These are phyloP conservation scores for Suillus fuscotomentosus DNA, from an alignment of 768 basidiomycete genomes.

Conservation along the genomic window DNA sequence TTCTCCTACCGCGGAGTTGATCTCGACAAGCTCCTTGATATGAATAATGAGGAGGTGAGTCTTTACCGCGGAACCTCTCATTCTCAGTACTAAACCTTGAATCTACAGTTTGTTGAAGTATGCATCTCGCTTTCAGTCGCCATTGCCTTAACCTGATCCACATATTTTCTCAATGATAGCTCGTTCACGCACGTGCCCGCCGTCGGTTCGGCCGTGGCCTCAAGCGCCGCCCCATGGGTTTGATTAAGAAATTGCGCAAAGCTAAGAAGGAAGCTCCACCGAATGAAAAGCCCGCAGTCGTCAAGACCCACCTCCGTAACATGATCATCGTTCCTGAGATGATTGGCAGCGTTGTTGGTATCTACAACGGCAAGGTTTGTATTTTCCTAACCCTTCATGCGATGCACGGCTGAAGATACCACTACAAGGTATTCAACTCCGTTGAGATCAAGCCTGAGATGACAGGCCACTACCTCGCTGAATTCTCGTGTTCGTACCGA, in stretches of 20 bases:
- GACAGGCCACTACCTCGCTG: constrained; percentile 99
- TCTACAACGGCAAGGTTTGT: constrained; percentile 95
- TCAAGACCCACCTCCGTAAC: constrained; percentile 98
- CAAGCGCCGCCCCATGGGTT: constrained; percentile 96
- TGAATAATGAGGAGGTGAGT: constrained; percentile 92
- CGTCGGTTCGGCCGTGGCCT: constrained; percentile 98
- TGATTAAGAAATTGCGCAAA: constrained; percentile 99
- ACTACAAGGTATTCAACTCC: constrained; percentile 78
- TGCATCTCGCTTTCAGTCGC: constrained; percentile 23
- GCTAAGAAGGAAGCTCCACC: constrained; percentile 99
- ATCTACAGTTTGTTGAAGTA: constrained; percentile 74
- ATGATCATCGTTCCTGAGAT: constrained; percentile 99
- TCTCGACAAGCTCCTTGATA: constrained; percentile 96
- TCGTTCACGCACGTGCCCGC: constrained; percentile 98
- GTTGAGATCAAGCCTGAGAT: constrained; percentile 99
- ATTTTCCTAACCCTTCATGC: background rate
- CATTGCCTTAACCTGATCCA: constrained; percentile 5
- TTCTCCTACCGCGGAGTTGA: constrained; percentile 98
- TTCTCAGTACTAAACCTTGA: background rate
- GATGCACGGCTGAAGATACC: background rate
- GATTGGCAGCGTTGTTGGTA: constrained; percentile 97
- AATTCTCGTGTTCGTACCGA: constrained; percentile 96
- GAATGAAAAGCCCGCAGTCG: constrained; percentile 97
- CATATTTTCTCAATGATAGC: constrained; percentile 40
- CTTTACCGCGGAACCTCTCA: background rate